A percentile compares a stretch with the other conserved stretches of the same genome.
Conservation (phyloP, 2,329 filamentous ascomycete species). For the Exophiala xenobiotica region DNA sequence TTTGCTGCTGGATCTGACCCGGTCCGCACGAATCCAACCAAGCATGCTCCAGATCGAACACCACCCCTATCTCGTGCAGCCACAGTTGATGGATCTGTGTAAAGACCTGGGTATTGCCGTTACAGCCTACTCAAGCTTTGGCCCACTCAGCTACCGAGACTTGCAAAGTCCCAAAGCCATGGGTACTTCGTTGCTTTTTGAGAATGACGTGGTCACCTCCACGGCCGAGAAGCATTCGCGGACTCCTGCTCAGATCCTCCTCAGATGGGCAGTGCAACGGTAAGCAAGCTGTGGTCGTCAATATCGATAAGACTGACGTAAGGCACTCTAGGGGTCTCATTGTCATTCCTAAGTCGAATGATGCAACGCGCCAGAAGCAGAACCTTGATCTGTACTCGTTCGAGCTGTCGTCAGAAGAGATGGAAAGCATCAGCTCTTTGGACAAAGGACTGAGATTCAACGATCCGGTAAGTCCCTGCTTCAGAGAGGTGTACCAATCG, state of each 20-base stretch:
- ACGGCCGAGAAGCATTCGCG: constrained; percentile 70
- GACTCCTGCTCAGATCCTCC: constrained; percentile 76
- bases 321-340: constrained; percentile 55
- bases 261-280: constrained; percentile 84
- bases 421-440: constrained; percentile 8
- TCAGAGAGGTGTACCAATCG: too few species aligned
- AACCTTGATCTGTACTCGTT: constrained; percentile 13
- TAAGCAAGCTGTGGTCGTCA: not conserved
- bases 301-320: not conserved
- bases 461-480: constrained; percentile 12
- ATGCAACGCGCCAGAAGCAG: constrained; percentile 42
- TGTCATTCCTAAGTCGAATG: constrained; percentile 77
- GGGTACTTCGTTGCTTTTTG: constrained; percentile 62
- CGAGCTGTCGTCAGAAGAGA: constrained; percentile 8
- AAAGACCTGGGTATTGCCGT: constrained; percentile 21
- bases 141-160: constrained; percentile 74
- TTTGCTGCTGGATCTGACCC: constrained; percentile 43
- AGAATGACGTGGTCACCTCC: constrained; percentile 62
- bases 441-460: constrained; percentile 17
- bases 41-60: constrained; percentile 33
- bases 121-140: constrained; percentile 51
- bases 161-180: constrained; percentile 56
- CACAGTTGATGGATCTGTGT: constrained; percentile 29
- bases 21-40: constrained; percentile 34
- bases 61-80: constrained; percentile 36